Evolutionary conservation across 768 basidiomycete species (phyloP).

Genomic region (Termitomyces eurrhizus): DNA sequence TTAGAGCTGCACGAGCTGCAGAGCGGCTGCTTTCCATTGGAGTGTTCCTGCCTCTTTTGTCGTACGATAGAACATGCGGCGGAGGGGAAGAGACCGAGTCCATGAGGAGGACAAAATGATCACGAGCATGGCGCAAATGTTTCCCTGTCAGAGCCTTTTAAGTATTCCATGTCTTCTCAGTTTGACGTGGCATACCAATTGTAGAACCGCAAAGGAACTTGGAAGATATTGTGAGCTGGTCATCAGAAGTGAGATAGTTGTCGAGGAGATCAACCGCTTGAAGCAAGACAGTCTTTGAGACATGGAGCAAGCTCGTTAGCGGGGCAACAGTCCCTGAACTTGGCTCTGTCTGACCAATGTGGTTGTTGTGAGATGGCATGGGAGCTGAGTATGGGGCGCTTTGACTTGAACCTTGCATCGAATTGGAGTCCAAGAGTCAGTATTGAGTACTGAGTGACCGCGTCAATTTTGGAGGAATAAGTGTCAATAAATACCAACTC

Average conservation of each 20-base stretch:
- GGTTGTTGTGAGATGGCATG: constrained; percentile 23
- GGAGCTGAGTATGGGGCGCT: constrained; percentile 11
- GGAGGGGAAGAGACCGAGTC: constrained; percentile 45
- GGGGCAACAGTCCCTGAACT: constrained; percentile 16
- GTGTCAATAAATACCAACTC: background rate
- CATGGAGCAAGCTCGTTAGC: constrained; percentile 57
- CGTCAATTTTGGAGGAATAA: background rate
- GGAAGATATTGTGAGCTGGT: constrained; percentile 67
- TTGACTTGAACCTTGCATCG: constrained; percentile 63
- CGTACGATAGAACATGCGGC: constrained; percentile 65
- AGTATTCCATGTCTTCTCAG: background rate
- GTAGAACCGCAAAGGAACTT: constrained; percentile 82
- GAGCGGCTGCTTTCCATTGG: constrained; percentile 74
- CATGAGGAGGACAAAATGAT: constrained; percentile 72
- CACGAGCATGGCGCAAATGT: constrained; percentile 80
- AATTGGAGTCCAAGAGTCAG: constrained; percentile 72
- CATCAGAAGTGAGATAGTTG: constrained; percentile 59
- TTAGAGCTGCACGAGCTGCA: constrained; percentile 55
- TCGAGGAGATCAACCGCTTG: constrained; percentile 76
- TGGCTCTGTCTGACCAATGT: constrained; percentile 15
- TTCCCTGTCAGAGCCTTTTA: constrained; percentile 49
- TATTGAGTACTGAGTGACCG: constrained; percentile 48
- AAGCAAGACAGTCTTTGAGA: constrained; percentile 61
- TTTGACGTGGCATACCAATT: constrained; percentile 51
- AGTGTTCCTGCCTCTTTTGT: constrained; percentile 70